Evolutionary conservation across 768 basidiomycete species (phyloP).

Genomic region (Boletus barrowsii): DNA sequence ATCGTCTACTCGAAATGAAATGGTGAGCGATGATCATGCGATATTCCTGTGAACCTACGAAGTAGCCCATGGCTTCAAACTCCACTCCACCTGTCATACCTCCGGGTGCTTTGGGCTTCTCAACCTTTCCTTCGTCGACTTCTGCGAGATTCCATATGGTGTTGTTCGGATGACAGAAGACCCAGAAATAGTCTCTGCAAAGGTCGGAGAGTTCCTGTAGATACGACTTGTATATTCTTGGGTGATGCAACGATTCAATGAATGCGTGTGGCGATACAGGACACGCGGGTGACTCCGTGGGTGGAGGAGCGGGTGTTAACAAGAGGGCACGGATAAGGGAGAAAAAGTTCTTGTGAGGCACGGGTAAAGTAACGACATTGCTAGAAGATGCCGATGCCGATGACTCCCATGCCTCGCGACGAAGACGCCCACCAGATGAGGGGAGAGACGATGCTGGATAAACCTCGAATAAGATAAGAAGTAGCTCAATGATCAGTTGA

Average conservation of each 20-base stretch:
- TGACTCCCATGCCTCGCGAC: conserved; percentile 58
- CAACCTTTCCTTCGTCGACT: conserved; percentile 80
- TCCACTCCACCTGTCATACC: conserved; percentile 99
- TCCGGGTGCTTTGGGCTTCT: conserved; percentile 90
- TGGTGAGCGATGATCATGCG: conserved; percentile 8
- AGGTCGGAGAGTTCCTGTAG: conserved; percentile 83
- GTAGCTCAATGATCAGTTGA: conserved; percentile 85
- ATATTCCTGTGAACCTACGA: conserved; percentile 53
- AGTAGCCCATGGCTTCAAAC: conserved; percentile 94
- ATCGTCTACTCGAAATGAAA: conserved; percentile 54
- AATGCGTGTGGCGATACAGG: conserved; percentile 77
- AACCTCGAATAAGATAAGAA: conserved; percentile 84
- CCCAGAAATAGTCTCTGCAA: conserved; percentile 94
- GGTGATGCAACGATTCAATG: conserved; percentile 66
- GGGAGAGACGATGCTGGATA: conserved; percentile 74
- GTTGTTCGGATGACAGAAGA: conserved; percentile 95
- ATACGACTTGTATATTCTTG: conserved; percentile 78
- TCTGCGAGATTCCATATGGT: conserved; percentile 84
- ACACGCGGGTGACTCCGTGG: conserved; percentile 56
- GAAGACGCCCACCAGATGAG: conserved; percentile 38
- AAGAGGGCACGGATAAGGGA: conserved; percentile 72
- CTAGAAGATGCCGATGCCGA: conserved; percentile 38
- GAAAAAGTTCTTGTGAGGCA: conserved; percentile 70
- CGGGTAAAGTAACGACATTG: conserved; percentile 62
- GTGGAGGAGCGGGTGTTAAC: conserved; percentile 67